These are phyloP conservation scores for Erodium texanum DNA, from an alignment of 441 rosid species.

Conservation along the genomic window DNA sequence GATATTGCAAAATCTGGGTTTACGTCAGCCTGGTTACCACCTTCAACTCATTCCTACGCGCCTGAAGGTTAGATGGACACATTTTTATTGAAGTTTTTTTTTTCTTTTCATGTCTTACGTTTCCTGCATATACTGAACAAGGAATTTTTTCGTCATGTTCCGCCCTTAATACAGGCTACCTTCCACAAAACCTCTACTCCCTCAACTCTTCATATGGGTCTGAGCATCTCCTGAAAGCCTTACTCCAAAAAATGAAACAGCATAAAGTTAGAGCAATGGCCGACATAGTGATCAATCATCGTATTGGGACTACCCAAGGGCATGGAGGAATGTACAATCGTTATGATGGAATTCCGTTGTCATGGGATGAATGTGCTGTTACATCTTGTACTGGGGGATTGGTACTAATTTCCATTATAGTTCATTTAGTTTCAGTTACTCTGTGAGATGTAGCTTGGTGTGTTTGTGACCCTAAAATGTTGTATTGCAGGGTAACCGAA, in stretches of 20 bases:
- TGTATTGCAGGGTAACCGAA: constrained; percentile 50
- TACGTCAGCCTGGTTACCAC: constrained; percentile 87
- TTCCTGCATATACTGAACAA: neutral
- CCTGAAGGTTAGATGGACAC: constrained; percentile 55
- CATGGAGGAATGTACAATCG: constrained; percentile 83
- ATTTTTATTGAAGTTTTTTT: neutral
- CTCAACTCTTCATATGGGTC: constrained; percentile 83
- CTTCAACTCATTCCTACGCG: constrained; percentile 60
- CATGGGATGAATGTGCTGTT: constrained; percentile 86
- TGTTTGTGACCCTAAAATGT: constrained; percentile 15
- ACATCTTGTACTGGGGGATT: constrained; percentile 88
- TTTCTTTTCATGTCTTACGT: neutral
- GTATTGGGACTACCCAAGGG: constrained; percentile 73
- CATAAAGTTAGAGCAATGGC: constrained; percentile 85
- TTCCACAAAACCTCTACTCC: constrained; percentile 79
- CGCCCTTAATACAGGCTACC: constrained; percentile 48
- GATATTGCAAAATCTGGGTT: constrained; percentile 82
- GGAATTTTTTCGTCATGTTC: neutral
- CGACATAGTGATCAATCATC: constrained; percentile 91
- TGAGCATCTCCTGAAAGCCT: constrained; percentile 53
- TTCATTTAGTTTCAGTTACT: neutral
- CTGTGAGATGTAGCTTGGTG: neutral
- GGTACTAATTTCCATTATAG: constrained; percentile 30
- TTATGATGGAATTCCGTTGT: constrained; percentile 69
- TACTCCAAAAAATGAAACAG: constrained; percentile 69